Base-by-base conservation (phyloP, 2,329 filamentous ascomycete genomes). In the Fusarium foetens region DNA sequence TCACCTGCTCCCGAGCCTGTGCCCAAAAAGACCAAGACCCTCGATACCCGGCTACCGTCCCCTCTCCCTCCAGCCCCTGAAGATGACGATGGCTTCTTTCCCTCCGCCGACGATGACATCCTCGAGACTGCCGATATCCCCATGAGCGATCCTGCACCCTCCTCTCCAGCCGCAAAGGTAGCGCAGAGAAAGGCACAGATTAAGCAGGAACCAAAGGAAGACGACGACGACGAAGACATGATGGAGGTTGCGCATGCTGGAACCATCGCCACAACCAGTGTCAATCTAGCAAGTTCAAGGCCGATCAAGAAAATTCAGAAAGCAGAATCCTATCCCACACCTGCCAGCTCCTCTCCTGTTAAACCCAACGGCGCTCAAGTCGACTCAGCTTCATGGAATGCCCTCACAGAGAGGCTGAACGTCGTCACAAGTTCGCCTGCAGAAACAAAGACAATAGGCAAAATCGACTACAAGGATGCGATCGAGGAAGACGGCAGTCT, bases 401-500 rank as follows among this genome's bases (percentile, higher is more conserved):
- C 93, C 63, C 90, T 99, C 51, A 95, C 93, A 12, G 90, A 91
- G 77, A 95, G 92, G 76, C 87, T 99, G 69, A 97, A 97, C 75
- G 91, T 98, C 41, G 86, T 96, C 72, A 94, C 89, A 80, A 94
- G 91, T 77, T 91, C 94, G 8, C 85, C 88, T 8, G 80, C 89
- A 6, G 92, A 94, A 72, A 84, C 86, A 38, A 85, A 85, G 31
- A 86, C 85, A 13, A 89, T 93, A 72, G 94, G 94, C 43, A 99
- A 98, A 82, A 87, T 98, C 53, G 90, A 92, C 71, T 88, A 93
- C 64, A 89, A 92, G 70, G 92, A 97, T 81, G 94, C 93, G n/a
- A 84, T 97, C n/a, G 95, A 98, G 80, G 91, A 93, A 70, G 95
- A 99, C 78, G 96, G 95, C 39, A 97, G 93, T 75, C 86, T 99